Percentiles rank a stretch among this genome's conserved stretches.
Evolutionary conservation across 2,329 filamentous ascomycete species (phyloP).

Genomic region (Aspergillus viridinutans): DNA sequence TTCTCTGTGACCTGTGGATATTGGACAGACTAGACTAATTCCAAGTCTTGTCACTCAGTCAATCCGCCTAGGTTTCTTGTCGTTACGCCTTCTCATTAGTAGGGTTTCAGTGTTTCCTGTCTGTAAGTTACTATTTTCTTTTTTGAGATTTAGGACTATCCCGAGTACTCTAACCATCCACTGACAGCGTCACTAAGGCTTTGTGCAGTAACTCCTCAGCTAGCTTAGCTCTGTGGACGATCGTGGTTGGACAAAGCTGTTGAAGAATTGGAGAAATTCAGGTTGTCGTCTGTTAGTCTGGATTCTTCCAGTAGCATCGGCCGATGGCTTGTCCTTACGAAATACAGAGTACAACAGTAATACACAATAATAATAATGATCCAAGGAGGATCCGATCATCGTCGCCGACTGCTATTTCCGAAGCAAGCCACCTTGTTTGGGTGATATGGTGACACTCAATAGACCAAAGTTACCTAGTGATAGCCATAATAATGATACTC

Average conservation of each 20-base stretch:
- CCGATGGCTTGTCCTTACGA: neutral
- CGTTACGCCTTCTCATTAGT: constrained; percentile 15
- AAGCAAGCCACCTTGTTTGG: neutral
- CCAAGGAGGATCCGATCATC: neutral
- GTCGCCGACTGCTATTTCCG: neutral
- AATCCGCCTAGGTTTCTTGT: neutral
- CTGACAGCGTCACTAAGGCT: neutral
- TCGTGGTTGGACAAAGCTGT: neutral
- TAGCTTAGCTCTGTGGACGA: neutral
- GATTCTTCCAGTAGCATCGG: neutral
- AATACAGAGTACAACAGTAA: neutral
- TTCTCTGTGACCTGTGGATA: neutral
- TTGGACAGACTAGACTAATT: neutral
- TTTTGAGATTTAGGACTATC: neutral
- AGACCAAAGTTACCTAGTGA: neutral
- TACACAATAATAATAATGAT: neutral
- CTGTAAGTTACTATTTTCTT: neutral
- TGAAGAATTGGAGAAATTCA: neutral
- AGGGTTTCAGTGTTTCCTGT: constrained; percentile 14
- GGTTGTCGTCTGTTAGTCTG: neutral
- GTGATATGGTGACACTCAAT: neutral
- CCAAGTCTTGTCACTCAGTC: neutral
- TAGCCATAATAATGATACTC: neutral
- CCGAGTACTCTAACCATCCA: neutral
- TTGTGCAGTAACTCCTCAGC: neutral